Conservation (phyloP, 192 early-diverging fungal genomes). For the Allomyces arbusculus region DNA sequence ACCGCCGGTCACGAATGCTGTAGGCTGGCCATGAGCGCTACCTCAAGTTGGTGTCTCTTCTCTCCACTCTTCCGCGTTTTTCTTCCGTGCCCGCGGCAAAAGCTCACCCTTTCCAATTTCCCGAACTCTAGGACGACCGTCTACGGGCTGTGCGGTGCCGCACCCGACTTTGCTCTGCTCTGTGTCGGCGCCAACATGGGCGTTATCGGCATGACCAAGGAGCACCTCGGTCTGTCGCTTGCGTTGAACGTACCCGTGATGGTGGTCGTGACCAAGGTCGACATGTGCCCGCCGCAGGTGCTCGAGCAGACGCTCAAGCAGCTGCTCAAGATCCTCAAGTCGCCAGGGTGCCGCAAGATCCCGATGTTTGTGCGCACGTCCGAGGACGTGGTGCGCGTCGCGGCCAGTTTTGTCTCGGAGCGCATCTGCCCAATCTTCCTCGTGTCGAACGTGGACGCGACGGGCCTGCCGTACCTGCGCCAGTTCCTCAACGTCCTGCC, state of each 20-base stretch:
- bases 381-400: conserved; percentile 55
- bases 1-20: conserved; percentile 2
- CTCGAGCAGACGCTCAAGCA: conserved; percentile 66
- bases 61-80: too few relatives aligned
- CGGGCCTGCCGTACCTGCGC: conserved; percentile 48
- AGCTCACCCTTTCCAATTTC: too few relatives aligned
- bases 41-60: conserved; percentile 27
- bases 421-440: conserved; percentile 89
- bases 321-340: conserved; percentile 61
- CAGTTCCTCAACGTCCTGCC: conserved; percentile 72
- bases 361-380: conserved; percentile 62
- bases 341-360: conserved; percentile 74
- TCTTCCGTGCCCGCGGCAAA: too few relatives aligned
- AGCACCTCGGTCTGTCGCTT: conserved; percentile 75
- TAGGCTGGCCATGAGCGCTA: conserved; percentile 84
- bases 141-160: conserved; percentile 80
- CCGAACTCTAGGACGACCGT: conserved; percentile 43
- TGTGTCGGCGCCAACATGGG: conserved; percentile 74
- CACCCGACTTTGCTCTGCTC: conserved; percentile 82
- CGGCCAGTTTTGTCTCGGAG: conserved; percentile 63
- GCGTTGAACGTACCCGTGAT: conserved; percentile 72
- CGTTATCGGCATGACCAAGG: conserved; percentile 80
- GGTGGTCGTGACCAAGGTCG: conserved; percentile 85
- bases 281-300: conserved; percentile 74
- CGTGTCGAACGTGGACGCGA: conserved; percentile 74